Evolutionary conservation across 179 eudicot genomes (phyloP).

Genomic region (Corrigiola litoralis): DNA sequence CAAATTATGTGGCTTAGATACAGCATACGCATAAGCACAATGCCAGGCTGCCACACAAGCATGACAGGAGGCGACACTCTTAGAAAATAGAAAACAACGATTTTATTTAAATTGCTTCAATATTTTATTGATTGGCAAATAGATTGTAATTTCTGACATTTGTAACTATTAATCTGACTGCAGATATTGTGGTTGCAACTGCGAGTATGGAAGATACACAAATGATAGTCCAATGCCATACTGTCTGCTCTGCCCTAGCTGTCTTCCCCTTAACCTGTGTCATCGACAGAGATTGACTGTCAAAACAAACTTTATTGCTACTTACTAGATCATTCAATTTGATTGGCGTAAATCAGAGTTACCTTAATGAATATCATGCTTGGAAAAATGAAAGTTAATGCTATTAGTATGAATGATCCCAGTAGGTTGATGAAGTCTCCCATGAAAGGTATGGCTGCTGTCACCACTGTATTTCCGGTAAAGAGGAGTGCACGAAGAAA

Average conservation of each 20-base stretch:
- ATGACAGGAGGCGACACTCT: too few species aligned
- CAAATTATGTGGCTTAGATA: neutral
- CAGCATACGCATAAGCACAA: too few species aligned
- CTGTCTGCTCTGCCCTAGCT: slow-evolving; percentile 29
- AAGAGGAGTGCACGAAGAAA: slow-evolving; percentile 43
- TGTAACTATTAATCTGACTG: slow-evolving; percentile 35
- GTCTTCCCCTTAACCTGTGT: slow-evolving; percentile 49
- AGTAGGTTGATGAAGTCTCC: slow-evolving; percentile 54
- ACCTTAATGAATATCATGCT: slow-evolving; percentile 64
- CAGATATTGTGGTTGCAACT: slow-evolving; percentile 43
- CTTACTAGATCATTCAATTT: neutral
- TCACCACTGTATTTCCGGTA: slow-evolving; percentile 40
- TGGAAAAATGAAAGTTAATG: slow-evolving; percentile 52
- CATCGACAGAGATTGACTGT: neutral
- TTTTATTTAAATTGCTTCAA: too few species aligned
- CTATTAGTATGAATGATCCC: slow-evolving; percentile 50
- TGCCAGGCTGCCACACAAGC: too few species aligned
- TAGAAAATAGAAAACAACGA: too few species aligned
- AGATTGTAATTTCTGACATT: slow-evolving; percentile 38
- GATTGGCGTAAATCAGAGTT: slow-evolving; percentile 10
- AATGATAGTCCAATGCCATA: slow-evolving; percentile 54
- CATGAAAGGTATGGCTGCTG: slow-evolving; percentile 68
- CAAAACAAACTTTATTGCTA: neutral
- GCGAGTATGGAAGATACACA: slow-evolving; percentile 39
- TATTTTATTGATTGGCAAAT: slow-evolving; percentile 37